These are phyloP conservation scores for Leccinum obscurum DNA, from an alignment of 768 basidiomycete genomes.

Conservation along the genomic window DNA sequence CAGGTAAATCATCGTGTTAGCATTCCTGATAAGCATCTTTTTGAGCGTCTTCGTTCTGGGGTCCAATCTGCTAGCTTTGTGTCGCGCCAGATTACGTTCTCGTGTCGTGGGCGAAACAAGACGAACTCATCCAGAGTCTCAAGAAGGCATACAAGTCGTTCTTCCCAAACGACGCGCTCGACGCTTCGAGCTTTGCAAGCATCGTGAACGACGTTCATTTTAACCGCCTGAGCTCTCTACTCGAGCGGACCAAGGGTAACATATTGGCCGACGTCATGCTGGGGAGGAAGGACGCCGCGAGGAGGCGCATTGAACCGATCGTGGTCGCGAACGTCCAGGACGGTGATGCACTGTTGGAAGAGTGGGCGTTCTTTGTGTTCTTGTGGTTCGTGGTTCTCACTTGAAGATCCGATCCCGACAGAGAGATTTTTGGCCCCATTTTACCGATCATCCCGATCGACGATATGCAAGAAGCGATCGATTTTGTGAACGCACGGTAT, in stretches of 20 bases:
- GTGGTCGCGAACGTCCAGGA: slow-evolving; percentile 53
- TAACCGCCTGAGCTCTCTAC: slow-evolving; percentile 49
- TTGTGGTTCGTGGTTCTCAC: not conserved
- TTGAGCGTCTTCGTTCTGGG: not conserved
- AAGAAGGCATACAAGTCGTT: slow-evolving; percentile 46
- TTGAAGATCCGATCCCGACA: slow-evolving; percentile 24
- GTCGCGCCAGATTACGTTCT: slow-evolving; percentile 48
- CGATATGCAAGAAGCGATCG: slow-evolving; percentile 52
- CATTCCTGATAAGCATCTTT: not conserved
- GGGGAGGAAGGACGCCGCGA: slow-evolving; percentile 36
- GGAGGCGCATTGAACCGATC: slow-evolving; percentile 56
- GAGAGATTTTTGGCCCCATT: slow-evolving; percentile 76
- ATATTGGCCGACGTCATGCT: slow-evolving; percentile 51
- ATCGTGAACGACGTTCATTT: slow-evolving; percentile 59
- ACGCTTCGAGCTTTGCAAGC: slow-evolving; percentile 43
- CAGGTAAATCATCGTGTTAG: slow-evolving; percentile 40
- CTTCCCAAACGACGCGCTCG: slow-evolving; percentile 53
- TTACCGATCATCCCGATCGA: slow-evolving; percentile 63
- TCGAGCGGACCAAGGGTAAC: slow-evolving; percentile 56
- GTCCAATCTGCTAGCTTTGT: slow-evolving; percentile 32
- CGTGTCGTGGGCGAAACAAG: slow-evolving; percentile 42
- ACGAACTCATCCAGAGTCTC: slow-evolving; percentile 46
- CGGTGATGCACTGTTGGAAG: slow-evolving; percentile 61
- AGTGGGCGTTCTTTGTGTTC: slow-evolving; percentile 36
- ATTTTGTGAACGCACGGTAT: slow-evolving; percentile 54